Evolutionary conservation across 768 basidiomycete genomes (phyloP), one percentile per base, ranked within the genome.

Genomic region (Naganishia kalamii): DNA sequence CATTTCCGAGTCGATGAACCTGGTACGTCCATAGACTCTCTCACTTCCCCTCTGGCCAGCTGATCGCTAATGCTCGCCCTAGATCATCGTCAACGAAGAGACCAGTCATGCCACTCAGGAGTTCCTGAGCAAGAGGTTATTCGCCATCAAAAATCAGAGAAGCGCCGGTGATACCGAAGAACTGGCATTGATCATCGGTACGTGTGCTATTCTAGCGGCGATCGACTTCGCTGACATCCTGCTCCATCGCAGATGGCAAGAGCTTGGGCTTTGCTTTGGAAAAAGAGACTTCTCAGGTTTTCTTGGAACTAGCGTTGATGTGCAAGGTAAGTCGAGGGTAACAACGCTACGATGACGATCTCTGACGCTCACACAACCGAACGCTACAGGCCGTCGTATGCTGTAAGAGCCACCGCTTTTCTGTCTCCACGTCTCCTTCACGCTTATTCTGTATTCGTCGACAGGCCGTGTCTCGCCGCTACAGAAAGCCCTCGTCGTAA

Each of bases 1-100:
- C 72, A 98, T 99, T 57, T 91, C 92, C 5, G 96, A 99, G 79
- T 92, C 90, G 10, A 99, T 98, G 96, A 97, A 97, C 75, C 71
- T 99, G 81, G 94, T 92, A 69, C 29, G 84, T 76, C 33, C 32
- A 4, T 21, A 19, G 19, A 30, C 35, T 51, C 21, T n/a, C 21
- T 41, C 6, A 19, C 29, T 41, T 57, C 29, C 21, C 19, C 1
- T 19, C 2, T 47, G 27, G n/a, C 32, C 15, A 33, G 30, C 11
- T 44, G 21, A n/a, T 30, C n/a, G 21, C 30, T 21, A 41, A 17
- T 35, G 19, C 27, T 21, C 17, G 6, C 37, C 32, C 27, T 71
- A 96, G 92, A 88, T 97, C 65, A 89, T 94, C 62, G 87, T 98
- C 52, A 99, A 99, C 70, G 92, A 97, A 73, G 87, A 88, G 64